A percentile compares a stretch with the other conserved stretches of the same genome.
phyloP scores from a whole-genome alignment of 345 rosid genomes.

The Bruguiera parviflora region DNA sequence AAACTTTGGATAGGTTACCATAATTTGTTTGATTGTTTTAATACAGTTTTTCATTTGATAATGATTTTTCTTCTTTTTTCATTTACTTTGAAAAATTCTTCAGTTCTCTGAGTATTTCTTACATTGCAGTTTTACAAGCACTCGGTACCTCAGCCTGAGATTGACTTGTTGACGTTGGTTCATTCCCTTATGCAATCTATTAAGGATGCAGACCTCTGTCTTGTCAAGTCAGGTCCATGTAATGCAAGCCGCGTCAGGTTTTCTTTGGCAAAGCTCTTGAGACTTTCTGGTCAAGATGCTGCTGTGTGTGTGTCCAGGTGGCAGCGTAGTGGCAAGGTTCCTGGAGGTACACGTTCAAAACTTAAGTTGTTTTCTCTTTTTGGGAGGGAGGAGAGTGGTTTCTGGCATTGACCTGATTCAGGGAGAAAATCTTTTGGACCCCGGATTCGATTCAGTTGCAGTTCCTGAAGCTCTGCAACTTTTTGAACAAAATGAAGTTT shows the following conservation, averaged over 20 bases:
- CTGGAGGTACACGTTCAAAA: conserved; percentile 60
- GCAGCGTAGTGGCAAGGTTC: conserved; percentile 84
- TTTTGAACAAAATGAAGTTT: conserved; percentile 41
- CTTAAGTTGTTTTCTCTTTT: not conserved
- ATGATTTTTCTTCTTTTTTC: not conserved
- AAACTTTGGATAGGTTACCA: too few species aligned
- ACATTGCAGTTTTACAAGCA: conserved; percentile 53
- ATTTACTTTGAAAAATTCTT: not conserved
- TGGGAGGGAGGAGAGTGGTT: not conserved
- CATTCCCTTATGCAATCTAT: conserved; percentile 58
- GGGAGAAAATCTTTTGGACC: not conserved
- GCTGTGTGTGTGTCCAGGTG: conserved; percentile 81
- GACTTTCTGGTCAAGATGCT: conserved; percentile 78
- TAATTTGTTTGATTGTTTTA: too few species aligned
- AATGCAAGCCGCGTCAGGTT: conserved; percentile 78
- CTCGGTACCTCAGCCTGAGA: conserved; percentile 52
- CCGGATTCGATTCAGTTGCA: too few species aligned
- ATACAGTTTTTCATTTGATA: not conserved
- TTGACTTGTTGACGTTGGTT: conserved; percentile 56
- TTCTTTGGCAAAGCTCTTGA: conserved; percentile 67
- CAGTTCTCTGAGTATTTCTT: conserved; percentile 3
- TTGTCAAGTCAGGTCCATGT: conserved; percentile 57
- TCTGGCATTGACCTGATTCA: not conserved
- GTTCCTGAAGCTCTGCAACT: too few species aligned
- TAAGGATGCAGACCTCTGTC: conserved; percentile 51